phyloP scores from a whole-genome alignment of 495 filamentous ascomycete species.

The Talaromyces borbonicus region DNA sequence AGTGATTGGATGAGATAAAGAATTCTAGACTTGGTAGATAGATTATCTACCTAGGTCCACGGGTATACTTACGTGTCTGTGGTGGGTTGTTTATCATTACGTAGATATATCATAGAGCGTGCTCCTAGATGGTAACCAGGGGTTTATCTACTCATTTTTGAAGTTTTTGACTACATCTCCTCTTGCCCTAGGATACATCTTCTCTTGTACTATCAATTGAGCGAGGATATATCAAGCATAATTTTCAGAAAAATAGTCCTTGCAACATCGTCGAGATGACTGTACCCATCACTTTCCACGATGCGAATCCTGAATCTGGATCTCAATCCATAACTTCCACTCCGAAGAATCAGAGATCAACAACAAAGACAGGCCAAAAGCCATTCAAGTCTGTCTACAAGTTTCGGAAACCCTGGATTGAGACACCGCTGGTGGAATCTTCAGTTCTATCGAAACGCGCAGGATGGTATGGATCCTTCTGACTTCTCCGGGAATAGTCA shows the following conservation, averaged over 20 bases:
- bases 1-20: not conserved
- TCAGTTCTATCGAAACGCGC: constrained; percentile 56
- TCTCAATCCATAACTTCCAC: not conserved
- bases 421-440: constrained; percentile 65
- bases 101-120: not conserved
- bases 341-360: too few species aligned
- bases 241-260: too few species aligned
- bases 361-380: not conserved
- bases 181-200: too few species aligned
- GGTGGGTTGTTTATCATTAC: too few species aligned
- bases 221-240: too few species aligned
- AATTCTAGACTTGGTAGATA: not conserved
- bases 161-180: not conserved
- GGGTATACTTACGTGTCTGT: too few species aligned
- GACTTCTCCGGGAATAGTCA: not conserved
- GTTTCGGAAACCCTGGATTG: constrained; percentile 50
- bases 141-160: not conserved
- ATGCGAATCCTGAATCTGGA: not conserved
- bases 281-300: not conserved
- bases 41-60: too few species aligned
- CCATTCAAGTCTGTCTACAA: not conserved
- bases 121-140: not conserved
- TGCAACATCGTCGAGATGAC: too few species aligned
- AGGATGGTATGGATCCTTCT: constrained; percentile 46
- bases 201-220: too few species aligned